Evolutionary conservation across 2,329 filamentous ascomycete genomes (phyloP).

Genomic region (Ophiostoma ulmi): DNA sequence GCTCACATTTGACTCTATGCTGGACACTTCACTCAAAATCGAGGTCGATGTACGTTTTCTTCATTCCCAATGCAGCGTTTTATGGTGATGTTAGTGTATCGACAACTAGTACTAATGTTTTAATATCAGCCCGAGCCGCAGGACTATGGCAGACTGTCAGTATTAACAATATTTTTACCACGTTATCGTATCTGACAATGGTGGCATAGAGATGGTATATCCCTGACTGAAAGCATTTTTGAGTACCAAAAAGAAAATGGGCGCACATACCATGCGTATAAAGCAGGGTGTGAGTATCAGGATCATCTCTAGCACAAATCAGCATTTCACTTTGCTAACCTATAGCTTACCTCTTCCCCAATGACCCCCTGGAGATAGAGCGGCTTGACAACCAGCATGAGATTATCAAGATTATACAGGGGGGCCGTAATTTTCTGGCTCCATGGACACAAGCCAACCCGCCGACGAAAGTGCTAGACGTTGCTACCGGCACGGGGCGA

Average conservation of each 20-base stretch:
- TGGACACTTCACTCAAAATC: slow-evolving; percentile 28
- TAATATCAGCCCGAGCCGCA: background rate
- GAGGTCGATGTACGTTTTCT: slow-evolving; percentile 29
- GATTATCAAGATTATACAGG: slow-evolving; percentile 33
- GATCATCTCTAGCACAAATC: background rate
- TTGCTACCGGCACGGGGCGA: slow-evolving; percentile 51
- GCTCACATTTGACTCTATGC: slow-evolving; percentile 19
- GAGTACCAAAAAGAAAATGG: slow-evolving; percentile 32
- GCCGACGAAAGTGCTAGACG: slow-evolving; percentile 34
- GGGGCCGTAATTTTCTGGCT: slow-evolving; percentile 33
- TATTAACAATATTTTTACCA: background rate
- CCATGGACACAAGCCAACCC: slow-evolving; percentile 31
- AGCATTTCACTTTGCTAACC: background rate
- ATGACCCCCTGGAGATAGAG: slow-evolving; percentile 34
- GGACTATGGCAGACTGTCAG: background rate
- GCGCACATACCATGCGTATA: slow-evolving; percentile 34
- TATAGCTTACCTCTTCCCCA: slow-evolving; percentile 36
- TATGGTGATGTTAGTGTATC: background rate
- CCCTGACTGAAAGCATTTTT: slow-evolving; percentile 34
- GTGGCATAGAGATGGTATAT: slow-evolving; percentile 19
- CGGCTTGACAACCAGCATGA: slow-evolving; percentile 34
- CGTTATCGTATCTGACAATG: background rate
- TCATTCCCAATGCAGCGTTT: background rate
- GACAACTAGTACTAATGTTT: background rate
- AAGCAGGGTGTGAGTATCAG: slow-evolving; percentile 32